Percentiles rank a stretch among this genome's conserved stretches.
Evolutionary conservation across 1,284 basidiomycete species (phyloP).

Genomic region (Paramarasmius palmivorus): DNA sequence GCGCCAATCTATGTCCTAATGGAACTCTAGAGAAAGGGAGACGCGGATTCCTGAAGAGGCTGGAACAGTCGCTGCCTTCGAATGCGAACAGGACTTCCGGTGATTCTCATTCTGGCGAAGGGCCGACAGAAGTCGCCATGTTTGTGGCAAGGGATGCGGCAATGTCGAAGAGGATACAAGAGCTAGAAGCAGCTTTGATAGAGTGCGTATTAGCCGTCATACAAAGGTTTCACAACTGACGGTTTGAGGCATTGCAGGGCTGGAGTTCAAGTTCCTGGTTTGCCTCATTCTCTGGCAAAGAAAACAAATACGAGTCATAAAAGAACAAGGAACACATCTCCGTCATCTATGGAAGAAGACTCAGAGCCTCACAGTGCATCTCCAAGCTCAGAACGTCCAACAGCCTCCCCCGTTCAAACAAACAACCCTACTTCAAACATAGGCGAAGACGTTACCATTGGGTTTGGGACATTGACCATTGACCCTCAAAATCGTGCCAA

Average conservation of each 20-base stretch:
- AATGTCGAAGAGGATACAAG: conserved; percentile 25
- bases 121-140: conserved; percentile 23
- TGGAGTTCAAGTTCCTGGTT: conserved; percentile 20
- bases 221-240: no score
- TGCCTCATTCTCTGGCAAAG: conserved; percentile 5
- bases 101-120: conserved; percentile 12
- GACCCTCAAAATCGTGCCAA: conserved; percentile 24
- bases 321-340: not conserved
- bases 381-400: not conserved
- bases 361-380: not conserved
- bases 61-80: conserved; percentile 24
- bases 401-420: conserved; percentile 8
- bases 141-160: conserved; percentile 24
- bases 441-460: conserved; percentile 19
- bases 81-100: conserved; percentile 2
- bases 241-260: no score
- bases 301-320: conserved; percentile 2
- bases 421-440: no score
- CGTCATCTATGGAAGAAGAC: not conserved
- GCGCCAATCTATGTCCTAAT: conserved; percentile 24
- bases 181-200: conserved; percentile 22
- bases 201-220: conserved; percentile 12
- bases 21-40: conserved; percentile 26
- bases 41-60: conserved; percentile 24
- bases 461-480: conserved; percentile 25